Percentiles rank a stretch among this genome's conserved stretches.
These are phyloP conservation scores for Ceratobasidium sp. DNA, from an alignment of 1,284 basidiomycete genomes.

Conservation along the genomic window DNA sequence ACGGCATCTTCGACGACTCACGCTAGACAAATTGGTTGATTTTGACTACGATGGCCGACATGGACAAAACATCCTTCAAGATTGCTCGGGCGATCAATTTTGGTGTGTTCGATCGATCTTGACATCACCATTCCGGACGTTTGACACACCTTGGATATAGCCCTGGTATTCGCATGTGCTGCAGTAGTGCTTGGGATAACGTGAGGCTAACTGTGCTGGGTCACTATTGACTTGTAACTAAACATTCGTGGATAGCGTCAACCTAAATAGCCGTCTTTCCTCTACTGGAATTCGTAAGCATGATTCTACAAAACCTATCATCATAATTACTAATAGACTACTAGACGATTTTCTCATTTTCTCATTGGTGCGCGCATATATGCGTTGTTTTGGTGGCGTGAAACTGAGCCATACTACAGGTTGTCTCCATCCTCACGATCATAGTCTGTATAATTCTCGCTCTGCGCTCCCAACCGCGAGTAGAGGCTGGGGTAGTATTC, in stretches of 20 bases:
- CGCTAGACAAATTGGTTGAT: too few relatives aligned
- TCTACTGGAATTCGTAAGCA: constrained; percentile 26
- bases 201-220: constrained; percentile 17
- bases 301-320: background rate
- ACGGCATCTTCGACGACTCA: too few relatives aligned
- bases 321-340: background rate
- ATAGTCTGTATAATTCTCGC: constrained; percentile 11
- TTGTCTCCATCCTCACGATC: constrained; percentile 25
- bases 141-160: background rate
- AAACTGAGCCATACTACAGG: background rate
- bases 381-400: background rate
- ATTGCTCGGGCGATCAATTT: too few relatives aligned
- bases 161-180: constrained; percentile 14
- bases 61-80: too few relatives aligned
- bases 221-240: too few relatives aligned
- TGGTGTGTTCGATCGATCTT: too few relatives aligned
- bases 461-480: constrained; percentile 11
- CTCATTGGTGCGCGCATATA: constrained; percentile 20
- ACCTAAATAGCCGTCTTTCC: constrained; percentile 3
- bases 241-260: too few relatives aligned
- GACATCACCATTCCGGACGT: too few relatives aligned
- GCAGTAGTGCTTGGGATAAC: constrained; percentile 24
- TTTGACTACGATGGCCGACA: too few relatives aligned
- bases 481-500: constrained; percentile 12
- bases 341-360: constrained; percentile 31